phyloP scores from a whole-genome alignment of 2,329 filamentous ascomycete genomes.

The Trichoderma atrobrunneum region DNA sequence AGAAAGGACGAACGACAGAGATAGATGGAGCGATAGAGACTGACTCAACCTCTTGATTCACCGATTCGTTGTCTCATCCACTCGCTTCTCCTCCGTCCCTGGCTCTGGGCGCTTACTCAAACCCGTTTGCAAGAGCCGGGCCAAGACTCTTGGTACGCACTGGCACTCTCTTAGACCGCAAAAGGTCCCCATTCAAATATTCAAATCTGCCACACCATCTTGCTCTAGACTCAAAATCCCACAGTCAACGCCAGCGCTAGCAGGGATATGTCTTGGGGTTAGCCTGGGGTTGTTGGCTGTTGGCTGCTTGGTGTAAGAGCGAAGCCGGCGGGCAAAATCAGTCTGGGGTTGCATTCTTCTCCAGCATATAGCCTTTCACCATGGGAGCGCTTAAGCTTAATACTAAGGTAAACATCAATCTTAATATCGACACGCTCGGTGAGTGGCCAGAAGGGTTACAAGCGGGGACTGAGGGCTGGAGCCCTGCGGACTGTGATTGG shows the following conservation, averaged over 20 bases:
- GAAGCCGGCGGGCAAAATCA: not conserved
- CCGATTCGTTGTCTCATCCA: not conserved
- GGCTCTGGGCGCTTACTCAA: not conserved
- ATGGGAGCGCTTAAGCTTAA: constrained; percentile 16
- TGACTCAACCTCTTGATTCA: not conserved
- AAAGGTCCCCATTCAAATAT: not conserved
- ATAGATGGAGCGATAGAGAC: not conserved
- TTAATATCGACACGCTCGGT: not conserved
- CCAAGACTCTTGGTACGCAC: not conserved
- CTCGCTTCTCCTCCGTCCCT: not conserved
- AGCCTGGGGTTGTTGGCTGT: not conserved
- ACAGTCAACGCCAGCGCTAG: not conserved
- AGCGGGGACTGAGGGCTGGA: not conserved
- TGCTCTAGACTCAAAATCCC: not conserved
- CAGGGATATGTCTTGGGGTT: not conserved
- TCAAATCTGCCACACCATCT: not conserved
- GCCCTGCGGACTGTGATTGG: not conserved
- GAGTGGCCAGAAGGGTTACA: not conserved
- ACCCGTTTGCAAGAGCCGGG: not conserved
- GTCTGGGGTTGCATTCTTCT: not conserved
- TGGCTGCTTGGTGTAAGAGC: not conserved
- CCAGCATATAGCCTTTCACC: not conserved
- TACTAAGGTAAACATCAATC: not conserved
- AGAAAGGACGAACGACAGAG: not conserved
- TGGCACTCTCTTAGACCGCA: not conserved